phyloP scores from a whole-genome alignment of 73 alveolate species.

The Symbiodinium pilosum region DNA sequence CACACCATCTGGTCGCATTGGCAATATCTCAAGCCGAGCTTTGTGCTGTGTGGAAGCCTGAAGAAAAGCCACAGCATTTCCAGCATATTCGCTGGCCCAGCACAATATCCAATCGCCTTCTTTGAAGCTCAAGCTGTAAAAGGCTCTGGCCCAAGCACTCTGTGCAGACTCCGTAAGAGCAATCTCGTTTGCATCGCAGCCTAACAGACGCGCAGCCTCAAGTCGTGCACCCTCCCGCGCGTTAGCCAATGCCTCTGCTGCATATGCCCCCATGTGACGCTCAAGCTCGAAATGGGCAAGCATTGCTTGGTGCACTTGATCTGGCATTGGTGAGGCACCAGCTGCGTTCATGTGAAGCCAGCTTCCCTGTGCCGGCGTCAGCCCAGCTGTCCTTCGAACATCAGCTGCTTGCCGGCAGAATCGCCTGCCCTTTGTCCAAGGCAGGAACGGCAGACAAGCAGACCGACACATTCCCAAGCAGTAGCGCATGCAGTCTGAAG shows the following conservation, averaged over 20 bases:
- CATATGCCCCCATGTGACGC: constrained; percentile 4
- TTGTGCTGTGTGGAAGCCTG: constrained; percentile 15
- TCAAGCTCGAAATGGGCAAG: not conserved
- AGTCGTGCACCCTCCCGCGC: constrained; percentile 11
- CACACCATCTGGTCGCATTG: constrained; percentile 39
- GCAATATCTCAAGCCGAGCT: constrained; percentile 14
- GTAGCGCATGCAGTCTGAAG: no score
- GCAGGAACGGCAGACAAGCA: no score
- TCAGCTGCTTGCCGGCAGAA: no score
- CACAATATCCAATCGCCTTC: constrained; percentile 54
- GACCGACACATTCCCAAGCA: no score
- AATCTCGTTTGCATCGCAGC: constrained; percentile 42
- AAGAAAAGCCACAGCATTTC: constrained; percentile 66
- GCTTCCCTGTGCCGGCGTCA: not conserved
- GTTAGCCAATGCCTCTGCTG: constrained; percentile 20
- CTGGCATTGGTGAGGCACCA: constrained; percentile 67
- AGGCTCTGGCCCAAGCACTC: constrained; percentile 73
- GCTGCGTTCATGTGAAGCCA: constrained; percentile 82
- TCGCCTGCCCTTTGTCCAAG: no score
- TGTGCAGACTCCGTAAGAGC: constrained; percentile 72
- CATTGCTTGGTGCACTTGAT: not conserved
- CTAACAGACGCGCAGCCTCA: constrained; percentile 46
- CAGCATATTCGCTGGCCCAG: constrained; percentile 85
- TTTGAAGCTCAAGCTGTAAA: constrained; percentile 13
- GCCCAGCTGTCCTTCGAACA: no score